phyloP scores from a whole-genome alignment of 352 stramenopile species.

The Globisporangium radiosum region DNA sequence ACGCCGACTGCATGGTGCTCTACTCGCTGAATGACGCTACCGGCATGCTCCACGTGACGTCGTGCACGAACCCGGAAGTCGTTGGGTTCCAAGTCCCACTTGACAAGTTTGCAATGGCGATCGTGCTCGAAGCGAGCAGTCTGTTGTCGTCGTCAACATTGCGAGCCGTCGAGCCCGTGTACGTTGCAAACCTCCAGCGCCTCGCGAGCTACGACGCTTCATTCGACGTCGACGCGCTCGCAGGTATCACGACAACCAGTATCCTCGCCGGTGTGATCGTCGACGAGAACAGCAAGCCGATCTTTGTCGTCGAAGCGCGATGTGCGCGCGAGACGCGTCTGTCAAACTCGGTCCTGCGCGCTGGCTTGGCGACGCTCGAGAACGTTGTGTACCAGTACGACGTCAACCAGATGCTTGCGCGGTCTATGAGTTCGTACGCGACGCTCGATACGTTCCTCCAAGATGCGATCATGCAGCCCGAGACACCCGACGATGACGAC shows the following conservation, averaged over 20 bases:
- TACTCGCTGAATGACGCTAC: conserved; percentile 42
- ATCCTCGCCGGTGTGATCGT: conserved; percentile 28
- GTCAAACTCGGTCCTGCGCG: conserved; percentile 47
- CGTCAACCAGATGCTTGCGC: conserved; percentile 29
- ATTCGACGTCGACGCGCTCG: conserved; percentile 38
- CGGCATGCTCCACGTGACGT: conserved; percentile 34
- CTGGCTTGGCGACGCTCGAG: conserved; percentile 48
- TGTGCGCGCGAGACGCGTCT: conserved; percentile 33
- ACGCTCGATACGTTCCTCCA: conserved; percentile 36
- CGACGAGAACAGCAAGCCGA: conserved; percentile 38
- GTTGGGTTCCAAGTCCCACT: conserved; percentile 43
- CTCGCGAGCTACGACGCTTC: conserved; percentile 28
- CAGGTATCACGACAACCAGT: conserved; percentile 18
- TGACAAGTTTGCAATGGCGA: conserved; percentile 41
- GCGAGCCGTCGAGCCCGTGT: conserved; percentile 21
- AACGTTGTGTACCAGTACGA: conserved; percentile 68
- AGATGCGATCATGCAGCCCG: conserved; percentile 15
- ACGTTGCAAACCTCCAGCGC: conserved; percentile 38
- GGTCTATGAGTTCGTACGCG: conserved; percentile 20
- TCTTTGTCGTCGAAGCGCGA: conserved; percentile 57
- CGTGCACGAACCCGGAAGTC: conserved; percentile 35
- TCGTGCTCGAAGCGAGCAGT: conserved; percentile 10
- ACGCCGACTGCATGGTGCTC: conserved; percentile 41
- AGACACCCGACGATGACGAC: background rate
- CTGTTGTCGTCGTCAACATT: too few species aligned